Evolutionary conservation across 306 rosid genomes (phyloP), one percentile per base, ranked within the genome.

Genomic region (Rosa lucieae): DNA sequence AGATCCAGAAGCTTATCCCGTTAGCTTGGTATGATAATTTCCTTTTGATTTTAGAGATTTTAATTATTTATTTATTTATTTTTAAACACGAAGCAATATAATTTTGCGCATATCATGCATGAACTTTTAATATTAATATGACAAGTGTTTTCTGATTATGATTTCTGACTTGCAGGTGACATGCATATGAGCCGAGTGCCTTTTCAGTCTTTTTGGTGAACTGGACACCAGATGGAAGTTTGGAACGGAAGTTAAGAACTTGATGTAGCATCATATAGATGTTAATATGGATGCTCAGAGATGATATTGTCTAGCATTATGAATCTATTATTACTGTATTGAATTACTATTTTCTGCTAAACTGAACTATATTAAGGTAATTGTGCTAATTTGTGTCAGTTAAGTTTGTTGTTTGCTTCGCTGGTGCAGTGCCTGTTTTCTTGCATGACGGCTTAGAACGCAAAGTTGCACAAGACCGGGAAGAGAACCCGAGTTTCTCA

Each of bases 1-100:
- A 94, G 90, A 73, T 79, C 83, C 8, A 77, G 83, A 80, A 85
- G 88, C 83, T 6, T 70, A 48, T 89, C 83, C 5, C n/a, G 44
- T 66, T 85, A 88, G 14, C 42, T 40, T 49, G 56, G 96, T 88
- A 87, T 39, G 87, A 21, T 70, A 6, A 43, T 78, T 56, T 67
- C 83, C 69, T 68, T 10, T 8, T 69, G 43, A 49, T 8, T n/a
- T 17, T 18, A 42, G 23, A 75, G 40, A 73, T 79, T 61, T 6
- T 69, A 52, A n/a, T n/a, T n/a, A 61, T 80, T 61, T 32, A 2
- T 32, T 32, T 32, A 1, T 32, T 1, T 32, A n/a, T 32, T 32
- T 32, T 32, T 32, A 4, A 8, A 14, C 29, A 21, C 44, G 29
- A 17, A 62, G 40, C 40, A 26, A 39, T 26, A 61, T 21, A 21